A percentile compares a stretch with the other conserved stretches of the same genome.
Evolutionary conservation across 768 basidiomycete species (phyloP).

Genomic region (Chiua virens): DNA sequence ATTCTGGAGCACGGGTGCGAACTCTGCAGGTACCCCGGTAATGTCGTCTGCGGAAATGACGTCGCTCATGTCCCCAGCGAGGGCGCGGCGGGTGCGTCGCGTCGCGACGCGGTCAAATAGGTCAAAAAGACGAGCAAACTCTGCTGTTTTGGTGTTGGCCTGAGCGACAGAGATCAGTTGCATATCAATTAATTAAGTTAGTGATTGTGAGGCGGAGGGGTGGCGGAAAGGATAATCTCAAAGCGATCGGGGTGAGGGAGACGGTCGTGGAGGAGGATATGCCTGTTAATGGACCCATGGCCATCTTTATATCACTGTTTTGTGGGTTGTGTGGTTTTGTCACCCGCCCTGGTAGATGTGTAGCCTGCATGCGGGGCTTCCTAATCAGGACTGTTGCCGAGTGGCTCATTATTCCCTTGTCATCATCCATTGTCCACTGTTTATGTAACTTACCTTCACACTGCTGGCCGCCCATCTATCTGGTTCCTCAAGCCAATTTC

Average conservation of each 20-base stretch:
- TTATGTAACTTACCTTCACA: neutral
- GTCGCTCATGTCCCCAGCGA: conserved; percentile 12
- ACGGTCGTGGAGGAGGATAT: neutral
- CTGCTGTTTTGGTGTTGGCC: conserved; percentile 43
- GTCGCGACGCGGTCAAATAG: conserved; percentile 55
- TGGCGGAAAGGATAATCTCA: neutral
- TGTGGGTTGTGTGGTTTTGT: conserved; percentile 18
- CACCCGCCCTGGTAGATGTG: neutral
- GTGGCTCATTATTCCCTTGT: conserved; percentile 15
- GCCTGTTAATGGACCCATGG: neutral
- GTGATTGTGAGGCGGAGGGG: neutral
- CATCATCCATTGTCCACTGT: conserved; percentile 9
- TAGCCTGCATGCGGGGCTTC: neutral
- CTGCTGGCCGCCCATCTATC: neutral
- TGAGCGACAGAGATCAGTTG: conserved; percentile 15
- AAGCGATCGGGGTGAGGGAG: neutral
- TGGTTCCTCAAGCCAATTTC: neutral
- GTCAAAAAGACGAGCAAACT: conserved; percentile 54
- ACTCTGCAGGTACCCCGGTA: conserved; percentile 27
- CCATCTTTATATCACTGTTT: conserved; percentile 18
- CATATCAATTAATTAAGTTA: conserved; percentile 19
- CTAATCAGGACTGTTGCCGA: conserved; percentile 10
- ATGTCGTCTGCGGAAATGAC: conserved; percentile 33
- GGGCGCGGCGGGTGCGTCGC: conserved; percentile 34
- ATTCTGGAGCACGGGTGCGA: conserved; percentile 37